Evolutionary conservation across 345 rosid genomes (phyloP).

Genomic region (Orychophragmus violaceus): DNA sequence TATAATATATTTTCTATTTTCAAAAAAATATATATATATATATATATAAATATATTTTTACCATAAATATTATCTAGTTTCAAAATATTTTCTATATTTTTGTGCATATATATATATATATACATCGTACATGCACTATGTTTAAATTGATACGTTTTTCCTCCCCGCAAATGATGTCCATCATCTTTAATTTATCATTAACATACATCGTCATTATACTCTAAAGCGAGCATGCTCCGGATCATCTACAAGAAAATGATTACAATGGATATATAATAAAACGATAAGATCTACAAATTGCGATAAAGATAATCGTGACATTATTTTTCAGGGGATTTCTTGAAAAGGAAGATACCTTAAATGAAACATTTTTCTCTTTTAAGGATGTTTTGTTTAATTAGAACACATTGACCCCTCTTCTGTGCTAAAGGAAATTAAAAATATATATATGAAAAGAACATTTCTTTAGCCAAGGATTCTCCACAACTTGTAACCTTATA

Average conservation of each 20-base stretch:
- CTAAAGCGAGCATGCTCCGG: conserved; percentile 26
- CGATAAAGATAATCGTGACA: conserved; percentile 15
- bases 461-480: conserved; percentile 22
- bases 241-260: conserved; percentile 10
- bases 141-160: background rate
- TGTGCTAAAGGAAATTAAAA: conserved; percentile 3
- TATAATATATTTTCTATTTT: too few species aligned
- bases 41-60: too few species aligned
- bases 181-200: background rate
- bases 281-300: conserved; percentile 2
- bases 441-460: conserved; percentile 5
- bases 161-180: background rate
- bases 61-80: too few species aligned
- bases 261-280: background rate
- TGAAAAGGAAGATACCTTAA: conserved; percentile 32
- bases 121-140: background rate
- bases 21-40: too few species aligned
- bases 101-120: too few species aligned
- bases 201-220: background rate
- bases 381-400: conserved; percentile 31
- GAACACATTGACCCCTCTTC: conserved; percentile 26
- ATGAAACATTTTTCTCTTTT: conserved; percentile 32
- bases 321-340: conserved; percentile 6
- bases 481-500: conserved; percentile 13
- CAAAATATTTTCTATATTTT: too few species aligned